These are phyloP conservation scores for Melastoma malabathricum DNA, from an alignment of 345 rosid genomes.

Conservation along the genomic window DNA sequence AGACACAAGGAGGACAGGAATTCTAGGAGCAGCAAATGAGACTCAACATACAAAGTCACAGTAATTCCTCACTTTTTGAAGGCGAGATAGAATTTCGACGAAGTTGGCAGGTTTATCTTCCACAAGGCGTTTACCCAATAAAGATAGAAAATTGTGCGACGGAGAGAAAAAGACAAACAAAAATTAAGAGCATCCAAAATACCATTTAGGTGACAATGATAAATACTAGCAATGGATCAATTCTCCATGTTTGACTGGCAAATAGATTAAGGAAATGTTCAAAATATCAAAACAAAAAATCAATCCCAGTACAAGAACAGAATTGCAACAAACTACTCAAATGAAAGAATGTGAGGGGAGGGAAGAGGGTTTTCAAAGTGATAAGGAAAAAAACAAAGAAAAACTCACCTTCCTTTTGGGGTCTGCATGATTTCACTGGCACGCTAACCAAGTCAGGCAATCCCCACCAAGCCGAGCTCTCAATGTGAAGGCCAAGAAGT, in stretches of 20 bases:
- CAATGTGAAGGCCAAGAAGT: conserved; percentile 7
- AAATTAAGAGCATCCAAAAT: too few species aligned
- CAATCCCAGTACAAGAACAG: too few species aligned
- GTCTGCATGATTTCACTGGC: conserved; percentile 60
- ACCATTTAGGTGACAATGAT: conserved; percentile 1
- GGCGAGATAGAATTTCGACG: too few species aligned
- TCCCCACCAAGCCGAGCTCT: conserved; percentile 12
- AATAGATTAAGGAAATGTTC: conserved; percentile 1
- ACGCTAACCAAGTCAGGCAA: neutral
- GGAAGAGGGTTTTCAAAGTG: conserved; percentile 11
- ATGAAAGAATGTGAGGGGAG: neutral
- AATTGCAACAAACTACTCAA: conserved; percentile 5
- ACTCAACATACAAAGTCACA: too few species aligned
- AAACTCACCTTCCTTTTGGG: conserved; percentile 75
- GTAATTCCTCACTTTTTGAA: too few species aligned
- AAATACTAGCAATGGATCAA: neutral
- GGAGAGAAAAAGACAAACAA: too few species aligned
- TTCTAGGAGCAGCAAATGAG: too few species aligned
- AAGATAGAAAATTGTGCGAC: too few species aligned
- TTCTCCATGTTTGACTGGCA: neutral
- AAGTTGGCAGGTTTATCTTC: too few species aligned
- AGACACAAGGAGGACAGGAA: too few species aligned
- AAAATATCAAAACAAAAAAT: conserved; percentile 4
- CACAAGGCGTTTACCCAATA: too few species aligned
- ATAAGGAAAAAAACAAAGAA: too few species aligned